Evolutionary conservation across 2,329 filamentous ascomycete species (phyloP), one percentile per base, ranked within the genome.

Genomic region (Fusarium piperis): DNA sequence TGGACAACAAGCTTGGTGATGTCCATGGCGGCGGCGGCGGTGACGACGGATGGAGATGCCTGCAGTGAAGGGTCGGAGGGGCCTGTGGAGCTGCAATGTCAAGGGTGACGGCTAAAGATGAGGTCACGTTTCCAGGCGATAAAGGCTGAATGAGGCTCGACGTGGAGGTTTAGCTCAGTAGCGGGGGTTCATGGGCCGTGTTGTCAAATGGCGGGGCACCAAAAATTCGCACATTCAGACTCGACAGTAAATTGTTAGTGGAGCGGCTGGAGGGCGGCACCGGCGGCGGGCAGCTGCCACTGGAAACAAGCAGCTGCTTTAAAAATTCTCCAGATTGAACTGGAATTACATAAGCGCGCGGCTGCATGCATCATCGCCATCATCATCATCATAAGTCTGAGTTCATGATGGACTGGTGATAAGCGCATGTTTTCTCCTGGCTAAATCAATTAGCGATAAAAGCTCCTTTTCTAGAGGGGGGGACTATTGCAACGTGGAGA

Each of bases 1-100:
- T 91, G 90, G 78, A 94, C 88, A 74, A 98, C 85, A 72, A 94
- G 95, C 74, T 90, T 90, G 63, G 96, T 98, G 82, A 98, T 94
- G 72, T 98, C 94, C 95, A 98, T 98, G 68, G 64, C 46, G 58
- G 56, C 32, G 12, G 41, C 33, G 62, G 41, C n/a, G 56, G 44
- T 15, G 20, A 38, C 15, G 18, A 9, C 16, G 23, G 33, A 26
- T 48, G 12, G 6, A 26, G 26, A 41, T 44, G 13, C 39, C 28
- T 56, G 55, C 60, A 18, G 36, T 48, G 35, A 32, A 33, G 48
- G 15, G 10, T 35, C 26, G 26, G 18, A 32, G 53, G 32, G 60
- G 18, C 26, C n/a, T 16, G 32, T 52, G 9, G 32, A 46, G 56
- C 55, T 30, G 60, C 58, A 63, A 62, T 51, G 48, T 36, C 23